Conservation (phyloP, 139 green algal genomes). For the Chlamydomonas eustigma region DNA sequence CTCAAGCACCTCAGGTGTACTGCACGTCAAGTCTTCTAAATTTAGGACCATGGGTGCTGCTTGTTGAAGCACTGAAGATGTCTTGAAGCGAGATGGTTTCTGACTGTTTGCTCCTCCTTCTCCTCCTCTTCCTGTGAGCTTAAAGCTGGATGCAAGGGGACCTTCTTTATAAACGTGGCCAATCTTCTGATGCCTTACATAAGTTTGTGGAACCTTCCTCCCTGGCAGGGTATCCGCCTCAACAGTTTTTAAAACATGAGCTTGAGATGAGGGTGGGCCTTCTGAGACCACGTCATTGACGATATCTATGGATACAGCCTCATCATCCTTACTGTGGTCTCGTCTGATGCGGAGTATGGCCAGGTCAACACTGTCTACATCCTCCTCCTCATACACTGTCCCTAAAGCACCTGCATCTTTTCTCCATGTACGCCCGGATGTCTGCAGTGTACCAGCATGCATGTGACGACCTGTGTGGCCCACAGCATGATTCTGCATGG, state of each 20-base stretch:
- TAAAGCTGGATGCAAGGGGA: background rate
- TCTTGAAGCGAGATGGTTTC: background rate
- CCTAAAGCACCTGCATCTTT: slow-evolving; percentile 7
- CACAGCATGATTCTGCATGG: background rate
- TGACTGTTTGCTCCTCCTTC: background rate
- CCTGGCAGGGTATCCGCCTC: background rate
- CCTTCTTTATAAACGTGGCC: background rate
- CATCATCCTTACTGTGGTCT: background rate
- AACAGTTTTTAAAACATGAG: no score
- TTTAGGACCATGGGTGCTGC: slow-evolving; percentile 30
- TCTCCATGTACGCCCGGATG: no score
- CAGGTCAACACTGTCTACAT: slow-evolving; percentile 15
- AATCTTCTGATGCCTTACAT: background rate
- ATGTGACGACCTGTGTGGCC: background rate
- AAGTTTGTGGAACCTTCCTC: background rate
- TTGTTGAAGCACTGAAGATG: slow-evolving; percentile 8
- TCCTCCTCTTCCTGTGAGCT: background rate
- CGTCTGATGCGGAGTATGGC: background rate
- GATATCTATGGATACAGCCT: background rate
- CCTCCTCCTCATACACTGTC: background rate
- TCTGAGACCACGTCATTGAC: background rate
- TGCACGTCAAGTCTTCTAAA: slow-evolving; percentile 16
- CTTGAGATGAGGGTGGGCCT: no score
- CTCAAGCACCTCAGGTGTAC: slow-evolving; percentile 19
- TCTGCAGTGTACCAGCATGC: no score